Evolutionary conservation across 225 moss, liverwort and hornwort genomes (phyloP), one percentile per base, ranked within the genome.

Genomic region (Rhytidiadelphus loreus): DNA sequence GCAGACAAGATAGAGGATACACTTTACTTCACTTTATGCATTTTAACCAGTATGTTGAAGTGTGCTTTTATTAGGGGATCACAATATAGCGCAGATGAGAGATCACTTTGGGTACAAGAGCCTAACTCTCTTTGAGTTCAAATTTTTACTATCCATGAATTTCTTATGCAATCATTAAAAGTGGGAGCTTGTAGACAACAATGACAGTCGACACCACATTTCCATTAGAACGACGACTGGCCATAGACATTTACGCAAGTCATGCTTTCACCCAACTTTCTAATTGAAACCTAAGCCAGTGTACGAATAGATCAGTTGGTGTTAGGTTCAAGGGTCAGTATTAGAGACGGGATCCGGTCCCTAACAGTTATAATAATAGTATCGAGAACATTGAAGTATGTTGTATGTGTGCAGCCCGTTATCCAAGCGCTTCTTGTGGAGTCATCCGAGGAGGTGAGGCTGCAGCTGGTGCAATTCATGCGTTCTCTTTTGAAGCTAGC

Each of bases 391-490:
- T 73, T 73, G 43, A 87, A 33, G 48, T 28, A 48, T 77, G 30
- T 28, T 86, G 70, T 62, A 64, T 37, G n/a, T 56, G 30, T 89
- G 92, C 91, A 98, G 97, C 92, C 95, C 17, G 94, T 93, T 77
- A 77, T 93, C 61, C 94, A 93, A 89, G 92, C 95, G 29, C 74
- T 94, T 62, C 84, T 94, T 29, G 92, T 95, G 79, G 98, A 98
- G 89, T 87, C 87, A n/a, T 98, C 96, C 13, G 98, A 98, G 83
- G 98, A 98, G 91, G 94, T 94, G 77, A 95, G 98, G 77, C 77
- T 98, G 70, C 90, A 88, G 86, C 90, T 98, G 44, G 89, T 96
- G 70, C 90, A 91, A 60, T 89, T 98, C 37, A 92, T 97, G 87
- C 95, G 92, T 68, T 87, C 74, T n/a, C 86, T 98, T 28, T 86